A percentile compares a stretch with the other conserved stretches of the same genome.
Conservation (phyloP, 257 asterid species). For the Solanum paucissectum region DNA sequence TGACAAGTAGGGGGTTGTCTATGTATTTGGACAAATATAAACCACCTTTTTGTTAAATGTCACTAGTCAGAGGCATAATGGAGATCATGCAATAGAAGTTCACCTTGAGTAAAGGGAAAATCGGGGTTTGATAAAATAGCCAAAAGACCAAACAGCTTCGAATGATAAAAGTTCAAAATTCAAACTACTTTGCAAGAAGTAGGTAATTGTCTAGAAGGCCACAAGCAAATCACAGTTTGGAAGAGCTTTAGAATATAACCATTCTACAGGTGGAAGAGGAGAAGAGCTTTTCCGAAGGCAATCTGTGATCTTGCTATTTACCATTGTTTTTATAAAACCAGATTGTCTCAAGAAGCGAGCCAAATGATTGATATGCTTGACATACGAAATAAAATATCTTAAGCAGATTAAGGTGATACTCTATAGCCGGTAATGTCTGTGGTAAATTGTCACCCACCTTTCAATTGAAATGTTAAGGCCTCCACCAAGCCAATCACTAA, state of each 20-base stretch:
- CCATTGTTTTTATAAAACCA: not conserved
- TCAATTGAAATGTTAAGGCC: not conserved
- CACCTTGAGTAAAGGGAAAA: not conserved
- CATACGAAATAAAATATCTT: not conserved
- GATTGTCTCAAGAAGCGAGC: not conserved
- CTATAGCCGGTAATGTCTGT: not conserved
- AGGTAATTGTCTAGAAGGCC: not conserved
- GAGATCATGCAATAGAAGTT: not conserved
- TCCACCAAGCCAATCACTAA: not conserved
- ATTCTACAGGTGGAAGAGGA: not conserved
- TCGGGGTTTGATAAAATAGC: not conserved
- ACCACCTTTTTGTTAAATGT: not conserved
- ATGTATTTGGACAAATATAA: not conserved
- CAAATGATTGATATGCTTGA: not conserved
- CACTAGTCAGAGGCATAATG: not conserved
- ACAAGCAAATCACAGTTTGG: not conserved
- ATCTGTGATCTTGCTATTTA: not conserved
- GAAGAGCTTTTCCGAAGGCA: not conserved
- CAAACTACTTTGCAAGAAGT: not conserved
- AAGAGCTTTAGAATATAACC: not conserved
- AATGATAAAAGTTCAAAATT: not conserved
- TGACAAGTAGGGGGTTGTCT: not conserved
- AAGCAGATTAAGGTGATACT: not conserved
- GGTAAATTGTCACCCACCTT: not conserved
- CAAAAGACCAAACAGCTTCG: not conserved